phyloP scores from a whole-genome alignment of 2,329 filamentous ascomycete genomes.

The Eutypa lata region DNA sequence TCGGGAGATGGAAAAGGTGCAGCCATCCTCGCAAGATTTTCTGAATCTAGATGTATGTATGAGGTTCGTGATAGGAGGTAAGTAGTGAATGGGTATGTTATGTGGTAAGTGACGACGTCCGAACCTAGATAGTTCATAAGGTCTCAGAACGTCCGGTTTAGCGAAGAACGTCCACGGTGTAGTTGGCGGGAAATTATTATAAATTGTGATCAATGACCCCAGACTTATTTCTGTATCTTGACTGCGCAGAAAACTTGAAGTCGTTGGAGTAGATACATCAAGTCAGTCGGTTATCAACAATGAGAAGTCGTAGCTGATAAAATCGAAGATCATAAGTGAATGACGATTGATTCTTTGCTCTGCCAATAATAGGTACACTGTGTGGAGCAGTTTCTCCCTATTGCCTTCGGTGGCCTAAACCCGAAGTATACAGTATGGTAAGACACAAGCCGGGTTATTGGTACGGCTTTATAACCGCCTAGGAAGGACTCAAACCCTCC shows the following conservation, averaged over 20 bases:
- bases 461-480: neutral
- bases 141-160: too few relatives aligned
- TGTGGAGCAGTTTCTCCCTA: neutral
- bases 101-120: neutral
- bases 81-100: neutral
- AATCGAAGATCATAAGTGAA: neutral
- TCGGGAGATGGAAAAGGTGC: conserved; percentile 15
- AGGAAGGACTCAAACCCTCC: too few relatives aligned
- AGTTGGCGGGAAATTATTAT: too few relatives aligned
- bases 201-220: too few relatives aligned
- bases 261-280: too few relatives aligned
- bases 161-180: too few relatives aligned
- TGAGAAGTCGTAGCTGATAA: neutral
- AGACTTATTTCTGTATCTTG: too few relatives aligned
- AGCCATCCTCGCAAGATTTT: conserved; percentile 11
- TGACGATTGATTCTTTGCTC: neutral
- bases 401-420: neutral
- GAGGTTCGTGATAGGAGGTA: too few relatives aligned
- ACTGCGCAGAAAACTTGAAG: too few relatives aligned
- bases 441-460: neutral
- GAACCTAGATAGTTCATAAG: neutral
- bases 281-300: too few relatives aligned
- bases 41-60: neutral
- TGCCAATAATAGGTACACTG: neutral
- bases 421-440: neutral